Evolutionary conservation across 352 stramenopile genomes (phyloP).

Genomic region (Blastocystis sp.): DNA sequence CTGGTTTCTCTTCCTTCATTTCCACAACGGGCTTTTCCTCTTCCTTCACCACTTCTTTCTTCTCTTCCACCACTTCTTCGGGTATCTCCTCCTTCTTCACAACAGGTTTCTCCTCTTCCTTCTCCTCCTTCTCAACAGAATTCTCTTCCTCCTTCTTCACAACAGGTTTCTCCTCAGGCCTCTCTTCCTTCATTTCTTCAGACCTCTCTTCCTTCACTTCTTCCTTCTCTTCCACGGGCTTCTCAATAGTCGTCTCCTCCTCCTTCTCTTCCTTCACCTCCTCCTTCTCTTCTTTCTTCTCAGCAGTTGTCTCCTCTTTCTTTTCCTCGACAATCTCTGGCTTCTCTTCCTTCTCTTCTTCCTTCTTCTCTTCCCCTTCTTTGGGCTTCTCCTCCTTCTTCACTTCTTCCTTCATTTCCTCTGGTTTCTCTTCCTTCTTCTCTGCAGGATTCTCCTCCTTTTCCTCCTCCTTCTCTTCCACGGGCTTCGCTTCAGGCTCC

Average conservation of each 20-base stretch:
- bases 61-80: no score
- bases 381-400: background rate
- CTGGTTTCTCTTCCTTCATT: no score
- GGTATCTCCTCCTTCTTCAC: no score
- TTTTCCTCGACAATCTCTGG: background rate
- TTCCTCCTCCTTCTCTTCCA: no score
- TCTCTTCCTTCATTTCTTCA: background rate
- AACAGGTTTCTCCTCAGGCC: background rate
- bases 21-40: no score
- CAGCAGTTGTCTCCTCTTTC: no score
- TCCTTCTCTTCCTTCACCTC: background rate
- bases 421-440: slow-evolving; percentile 75
- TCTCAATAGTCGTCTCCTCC: background rate
- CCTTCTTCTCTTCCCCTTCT: background rate
- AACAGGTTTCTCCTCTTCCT: background rate
- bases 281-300: no score
- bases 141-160: background rate
- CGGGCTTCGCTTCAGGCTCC: no score
- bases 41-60: no score
- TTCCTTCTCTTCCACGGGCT: background rate
- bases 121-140: background rate
- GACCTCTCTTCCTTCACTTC: background rate
- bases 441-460: no score
- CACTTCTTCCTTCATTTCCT: slow-evolving; percentile 64
- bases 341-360: background rate